phyloP scores from a whole-genome alignment of 2,329 filamentous ascomycete species.

The Escovopsis sp. region DNA sequence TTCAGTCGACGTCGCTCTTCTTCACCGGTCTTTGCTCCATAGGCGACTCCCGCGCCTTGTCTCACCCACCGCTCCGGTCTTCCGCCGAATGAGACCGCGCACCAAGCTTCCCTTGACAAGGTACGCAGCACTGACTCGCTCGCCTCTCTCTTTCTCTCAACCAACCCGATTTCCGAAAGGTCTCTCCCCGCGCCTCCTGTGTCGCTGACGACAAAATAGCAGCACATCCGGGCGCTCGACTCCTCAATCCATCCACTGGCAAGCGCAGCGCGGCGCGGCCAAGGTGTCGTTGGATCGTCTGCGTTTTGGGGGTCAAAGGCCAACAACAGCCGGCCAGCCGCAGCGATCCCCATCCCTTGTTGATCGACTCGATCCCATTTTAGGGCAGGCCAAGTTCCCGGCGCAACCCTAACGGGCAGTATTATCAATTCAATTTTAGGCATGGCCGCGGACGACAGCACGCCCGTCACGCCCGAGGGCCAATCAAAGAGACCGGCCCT shows the following conservation, averaged over 20 bases:
- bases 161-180: not conserved
- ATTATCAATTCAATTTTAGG: constrained; percentile 8
- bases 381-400: not conserved
- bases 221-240: not conserved
- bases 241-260: not conserved
- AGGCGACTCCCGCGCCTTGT: constrained; percentile 8
- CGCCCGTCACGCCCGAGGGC: constrained; percentile 27
- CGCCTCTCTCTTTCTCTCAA: not conserved
- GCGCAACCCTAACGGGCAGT: constrained; percentile 1
- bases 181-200: too few species aligned
- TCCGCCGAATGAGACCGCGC: not conserved
- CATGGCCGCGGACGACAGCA: constrained; percentile 33
- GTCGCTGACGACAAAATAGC: not conserved
- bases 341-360: not conserved
- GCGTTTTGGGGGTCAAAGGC: not conserved
- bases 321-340: not conserved
- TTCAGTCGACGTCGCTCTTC: constrained; percentile 5
- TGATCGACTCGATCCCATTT: not conserved
- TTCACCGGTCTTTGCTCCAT: constrained; percentile 4
- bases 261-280: too few species aligned
- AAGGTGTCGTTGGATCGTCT: not conserved
- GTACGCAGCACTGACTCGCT: not conserved
- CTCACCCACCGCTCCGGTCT: constrained; percentile 5
- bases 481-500: constrained; percentile 40
- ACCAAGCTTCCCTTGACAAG: too few species aligned